Evolutionary conservation across 2,329 filamentous ascomycete genomes (phyloP), one percentile per base, ranked within the genome.

Genomic region (Pezicula rhizophila): DNA sequence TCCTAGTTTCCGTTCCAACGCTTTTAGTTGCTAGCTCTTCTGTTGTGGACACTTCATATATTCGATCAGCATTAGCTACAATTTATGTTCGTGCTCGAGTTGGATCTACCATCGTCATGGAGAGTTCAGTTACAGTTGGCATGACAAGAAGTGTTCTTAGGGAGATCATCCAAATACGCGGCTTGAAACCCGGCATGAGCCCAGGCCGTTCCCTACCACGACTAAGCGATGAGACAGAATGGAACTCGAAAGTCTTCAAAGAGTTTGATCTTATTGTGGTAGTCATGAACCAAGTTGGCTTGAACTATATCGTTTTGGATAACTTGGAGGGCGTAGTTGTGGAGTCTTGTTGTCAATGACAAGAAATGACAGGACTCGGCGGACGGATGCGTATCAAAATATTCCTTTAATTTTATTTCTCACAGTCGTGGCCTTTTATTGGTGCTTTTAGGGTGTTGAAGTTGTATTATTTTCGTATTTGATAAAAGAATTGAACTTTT

Each of bases 1-100:
- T 77, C 46, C 69, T 79, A 34, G 74, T 79, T 51, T 70, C 75
- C 0, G 76, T 79, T 2, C 77, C 77, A 1, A 79, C 77, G 0
- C 66, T 75, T 1, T 65, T 79, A 8, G 20, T 42, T 7, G 64
- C 18, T 15, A 17, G 40, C 14, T 26, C 17, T 25, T 18, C 39
- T 7, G 20, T 18, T 14, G 20, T 47, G 18, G 48, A 50, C 25
- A 40, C 39, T n/a, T 34, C 44, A n/a, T 35, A 28, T 40, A 40
- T 47, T 12, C 38, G 40, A 33, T 28, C 35, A 15, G 40, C 44
- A 8, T 14, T 50, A 8, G 20, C 39, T 15, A 50, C 40, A 3
- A 40, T 50, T 17, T 39, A n/a, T n/a, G 26, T 17, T 7, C n/a
- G 35, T 12, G 34, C 34, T 38, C 40, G 48, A 17, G 8, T 40